phyloP scores from a whole-genome alignment of 768 basidiomycete species.

The Xerocomellus chrysenteron region DNA sequence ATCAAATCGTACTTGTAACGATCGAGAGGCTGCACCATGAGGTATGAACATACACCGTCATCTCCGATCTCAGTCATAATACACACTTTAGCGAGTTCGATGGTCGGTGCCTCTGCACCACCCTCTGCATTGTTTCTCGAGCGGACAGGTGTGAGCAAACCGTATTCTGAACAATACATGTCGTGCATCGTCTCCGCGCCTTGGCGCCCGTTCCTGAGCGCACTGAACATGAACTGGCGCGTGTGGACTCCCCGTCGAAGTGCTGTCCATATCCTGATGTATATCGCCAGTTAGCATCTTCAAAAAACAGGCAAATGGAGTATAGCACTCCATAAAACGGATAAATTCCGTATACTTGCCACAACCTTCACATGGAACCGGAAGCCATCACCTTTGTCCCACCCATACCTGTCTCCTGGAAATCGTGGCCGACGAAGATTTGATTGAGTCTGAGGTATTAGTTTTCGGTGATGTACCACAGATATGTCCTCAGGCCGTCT shows the following conservation, averaged over 20 bases:
- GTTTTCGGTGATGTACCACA: neutral
- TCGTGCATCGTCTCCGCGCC: constrained; percentile 16
- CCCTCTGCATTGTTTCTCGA: constrained; percentile 13
- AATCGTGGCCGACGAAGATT: neutral
- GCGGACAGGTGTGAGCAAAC: constrained; percentile 1
- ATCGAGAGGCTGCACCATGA: constrained; percentile 7
- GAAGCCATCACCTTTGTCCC: neutral
- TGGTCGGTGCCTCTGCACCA: constrained; percentile 8
- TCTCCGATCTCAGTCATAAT: neutral
- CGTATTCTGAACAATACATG: constrained; percentile 14
- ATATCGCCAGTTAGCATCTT: neutral
- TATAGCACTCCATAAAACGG: neutral
- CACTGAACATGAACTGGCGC: constrained; percentile 11
- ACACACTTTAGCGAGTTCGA: constrained; percentile 5
- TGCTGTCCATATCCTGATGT: constrained; percentile 9
- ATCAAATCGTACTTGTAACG: constrained; percentile 14
- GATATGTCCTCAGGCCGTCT: neutral
- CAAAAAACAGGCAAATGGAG: neutral
- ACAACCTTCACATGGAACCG: neutral
- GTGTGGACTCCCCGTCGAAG: constrained; percentile 13
- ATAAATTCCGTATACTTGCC: neutral
- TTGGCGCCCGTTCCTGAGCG: constrained; percentile 8
- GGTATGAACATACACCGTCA: neutral
- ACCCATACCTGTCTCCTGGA: neutral
- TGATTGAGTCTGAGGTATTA: neutral